Evolutionary conservation across 495 filamentous ascomycete genomes (phyloP), one percentile per base, ranked within the genome.

Genomic region (Neurospora intermedia): DNA sequence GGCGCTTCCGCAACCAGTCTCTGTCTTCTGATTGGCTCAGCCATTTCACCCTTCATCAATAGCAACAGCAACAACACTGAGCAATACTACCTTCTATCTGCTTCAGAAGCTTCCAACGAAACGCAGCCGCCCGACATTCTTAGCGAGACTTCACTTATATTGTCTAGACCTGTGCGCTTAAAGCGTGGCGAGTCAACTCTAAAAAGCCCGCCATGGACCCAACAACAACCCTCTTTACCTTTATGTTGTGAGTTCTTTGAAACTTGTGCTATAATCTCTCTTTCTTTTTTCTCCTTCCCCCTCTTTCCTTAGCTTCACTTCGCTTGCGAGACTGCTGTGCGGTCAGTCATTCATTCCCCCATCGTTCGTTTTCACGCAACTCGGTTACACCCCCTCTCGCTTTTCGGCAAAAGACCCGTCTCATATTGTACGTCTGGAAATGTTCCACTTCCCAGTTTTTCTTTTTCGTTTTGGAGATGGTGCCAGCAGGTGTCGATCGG

Each of bases 151-250:
- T 70, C n/a, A 43, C 72, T 77, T 80, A 80, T 79, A 80, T 78
- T 73, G 75, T 59, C 71, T 39, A 74, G 75, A 74, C 73, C 76
- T 69, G 70, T 69, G 73, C 74, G 73, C 75, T 69, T 71, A 73
- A 75, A 72, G 77, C 74, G 77, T 66, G 54, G 27, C 75, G 74
- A 76, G 74, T 80, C 73, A 23, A 75, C 72, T 62, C 69, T 69
- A 45, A 15, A 70, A 40, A 70, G 43, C 69, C 71, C 79, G 75
- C 74, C 78, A 92, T 92, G 90, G 84, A 87, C 78, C 84, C 83
- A 48, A 90, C 87, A n/a, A 91, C 89, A n/a, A 91, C 90, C 31
- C 87, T 93, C 77, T 89, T 91, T 83, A 91, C 91, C 72, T 92
- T 92, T 76, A 84, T 91, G 81, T 80, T 93, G 91, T 92, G 83